Conservation (phyloP, 306 rosid species). For the Ochetophila trinervis region DNA sequence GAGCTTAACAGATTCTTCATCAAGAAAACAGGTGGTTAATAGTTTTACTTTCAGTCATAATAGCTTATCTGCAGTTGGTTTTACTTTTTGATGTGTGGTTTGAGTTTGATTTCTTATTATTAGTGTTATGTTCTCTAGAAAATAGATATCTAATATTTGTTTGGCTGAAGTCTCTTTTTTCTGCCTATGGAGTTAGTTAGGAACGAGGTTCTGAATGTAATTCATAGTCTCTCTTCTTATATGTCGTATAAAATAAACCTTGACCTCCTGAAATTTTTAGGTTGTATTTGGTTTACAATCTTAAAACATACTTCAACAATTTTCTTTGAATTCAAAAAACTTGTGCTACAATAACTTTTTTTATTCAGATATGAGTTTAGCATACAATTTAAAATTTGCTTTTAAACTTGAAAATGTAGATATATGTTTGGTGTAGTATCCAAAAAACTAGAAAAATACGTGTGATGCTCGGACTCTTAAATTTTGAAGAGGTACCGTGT, state of each 20-base stretch:
- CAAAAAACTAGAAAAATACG: no score
- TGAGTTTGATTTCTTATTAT: slow-evolving; percentile 22
- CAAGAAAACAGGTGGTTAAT: slow-evolving; percentile 65
- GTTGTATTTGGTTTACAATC: background rate
- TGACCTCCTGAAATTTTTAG: background rate
- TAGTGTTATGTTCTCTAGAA: slow-evolving; percentile 10
- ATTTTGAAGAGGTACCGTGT: no score
- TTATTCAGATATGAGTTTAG: no score
- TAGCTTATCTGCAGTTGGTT: background rate
- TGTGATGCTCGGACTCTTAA: no score
- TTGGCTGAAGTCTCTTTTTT: background rate
- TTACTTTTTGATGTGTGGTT: background rate
- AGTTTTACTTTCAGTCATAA: background rate
- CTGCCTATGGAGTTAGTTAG: background rate
- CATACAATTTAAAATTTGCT: no score
- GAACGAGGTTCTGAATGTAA: no score
- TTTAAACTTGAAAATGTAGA: no score
- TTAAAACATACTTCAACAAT: background rate
- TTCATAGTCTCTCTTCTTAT: no score
- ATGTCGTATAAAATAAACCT: no score
- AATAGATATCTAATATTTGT: background rate
- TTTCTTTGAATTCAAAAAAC: no score
- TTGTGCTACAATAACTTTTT: no score
- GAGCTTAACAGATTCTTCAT: slow-evolving; percentile 81
- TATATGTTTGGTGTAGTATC: no score